phyloP scores from a whole-genome alignment of 306 rosid genomes.

The Castanea sativa region DNA sequence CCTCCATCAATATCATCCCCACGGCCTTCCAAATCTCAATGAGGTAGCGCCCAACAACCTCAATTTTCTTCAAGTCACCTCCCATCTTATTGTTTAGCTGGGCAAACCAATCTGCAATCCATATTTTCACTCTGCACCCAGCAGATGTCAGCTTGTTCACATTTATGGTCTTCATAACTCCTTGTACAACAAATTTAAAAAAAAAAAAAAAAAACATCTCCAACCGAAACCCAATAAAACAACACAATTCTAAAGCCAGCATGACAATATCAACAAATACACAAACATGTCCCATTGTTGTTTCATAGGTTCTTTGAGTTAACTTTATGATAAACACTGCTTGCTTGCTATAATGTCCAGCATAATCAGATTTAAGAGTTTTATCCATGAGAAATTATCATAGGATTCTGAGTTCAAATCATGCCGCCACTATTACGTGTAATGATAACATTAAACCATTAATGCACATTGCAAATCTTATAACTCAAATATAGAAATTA shows the following conservation, averaged over 20 bases:
- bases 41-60: slow-evolving; percentile 61
- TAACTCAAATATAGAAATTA: no score
- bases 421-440: no score
- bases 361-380: no score
- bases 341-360: no score
- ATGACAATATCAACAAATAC: no score
- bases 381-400: no score
- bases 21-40: slow-evolving; percentile 85
- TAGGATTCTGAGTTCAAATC: no score
- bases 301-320: no score
- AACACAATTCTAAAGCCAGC: no score
- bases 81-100: slow-evolving; percentile 84
- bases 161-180: slow-evolving; percentile 71
- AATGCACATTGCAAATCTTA: no score
- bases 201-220: background rate
- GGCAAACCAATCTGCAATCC: slow-evolving; percentile 97
- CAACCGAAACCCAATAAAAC: background rate
- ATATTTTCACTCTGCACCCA: slow-evolving; percentile 80
- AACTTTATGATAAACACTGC: no score
- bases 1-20: slow-evolving; percentile 81
- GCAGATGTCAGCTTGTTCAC: slow-evolving; percentile 78
- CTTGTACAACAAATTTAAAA: slow-evolving; percentile 32
- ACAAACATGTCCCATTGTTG: background rate
- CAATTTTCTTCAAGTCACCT: slow-evolving; percentile 78
- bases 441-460: no score